Conservation (phyloP, 2,329 filamentous ascomycete genomes). For the Diatrype stigma region DNA sequence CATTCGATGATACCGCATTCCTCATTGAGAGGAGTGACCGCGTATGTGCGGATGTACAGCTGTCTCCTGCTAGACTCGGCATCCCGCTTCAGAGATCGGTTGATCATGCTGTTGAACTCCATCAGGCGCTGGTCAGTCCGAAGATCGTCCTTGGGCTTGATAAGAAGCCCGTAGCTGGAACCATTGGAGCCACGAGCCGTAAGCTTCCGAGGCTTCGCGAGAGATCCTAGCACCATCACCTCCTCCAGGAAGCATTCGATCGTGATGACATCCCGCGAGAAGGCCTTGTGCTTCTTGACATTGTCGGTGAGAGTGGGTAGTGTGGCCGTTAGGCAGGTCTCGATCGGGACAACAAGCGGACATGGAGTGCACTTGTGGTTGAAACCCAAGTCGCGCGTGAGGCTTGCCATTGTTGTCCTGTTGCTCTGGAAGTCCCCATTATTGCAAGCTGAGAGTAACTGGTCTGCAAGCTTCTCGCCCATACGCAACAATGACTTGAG, state of each 20-base stretch:
- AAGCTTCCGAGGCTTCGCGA: slow-evolving; percentile 88
- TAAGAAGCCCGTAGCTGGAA: slow-evolving; percentile 80
- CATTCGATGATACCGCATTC: slow-evolving; percentile 98
- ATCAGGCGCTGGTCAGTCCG: slow-evolving; percentile 96
- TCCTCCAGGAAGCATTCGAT: slow-evolving; percentile 80
- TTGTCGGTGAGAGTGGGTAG: slow-evolving; percentile 72
- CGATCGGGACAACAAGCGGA: slow-evolving; percentile 82
- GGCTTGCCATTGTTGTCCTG: slow-evolving; percentile 64
- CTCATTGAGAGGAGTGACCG: slow-evolving; percentile 93
- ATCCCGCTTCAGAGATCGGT: slow-evolving; percentile 86
- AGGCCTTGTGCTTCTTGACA: slow-evolving; percentile 75
- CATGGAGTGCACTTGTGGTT: slow-evolving; percentile 80
- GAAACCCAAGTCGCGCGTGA: slow-evolving; percentile 76
- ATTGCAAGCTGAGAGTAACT: slow-evolving; percentile 76
- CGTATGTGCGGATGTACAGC: slow-evolving; percentile 94
- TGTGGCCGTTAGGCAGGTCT: slow-evolving; percentile 76
- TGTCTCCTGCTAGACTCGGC: slow-evolving; percentile 85
- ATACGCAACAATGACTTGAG: slow-evolving; percentile 68
- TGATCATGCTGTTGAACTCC: slow-evolving; percentile 99
- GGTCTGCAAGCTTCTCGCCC: slow-evolving; percentile 79
- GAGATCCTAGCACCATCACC: slow-evolving; percentile 82
- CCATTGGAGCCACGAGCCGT: slow-evolving; percentile 87
- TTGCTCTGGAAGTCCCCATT: slow-evolving; percentile 68
- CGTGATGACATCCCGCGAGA: slow-evolving; percentile 79
- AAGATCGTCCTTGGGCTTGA: slow-evolving; percentile 97